Conservation (phyloP, 164 flowering plant species). For the Magnolia officinalis region DNA sequence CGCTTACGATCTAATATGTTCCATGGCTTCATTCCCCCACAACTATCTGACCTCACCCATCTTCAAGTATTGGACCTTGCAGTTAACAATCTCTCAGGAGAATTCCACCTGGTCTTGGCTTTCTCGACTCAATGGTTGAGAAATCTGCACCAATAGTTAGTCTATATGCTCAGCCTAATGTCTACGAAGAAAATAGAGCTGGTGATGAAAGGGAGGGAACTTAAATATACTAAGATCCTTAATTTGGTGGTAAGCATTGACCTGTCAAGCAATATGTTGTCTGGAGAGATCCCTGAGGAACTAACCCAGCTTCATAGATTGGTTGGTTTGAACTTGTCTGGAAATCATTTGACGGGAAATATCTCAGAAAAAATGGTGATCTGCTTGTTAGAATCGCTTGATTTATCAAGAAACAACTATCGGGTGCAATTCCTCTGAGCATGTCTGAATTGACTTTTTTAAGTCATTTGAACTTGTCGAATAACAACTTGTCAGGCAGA, state of each 20-base stretch:
- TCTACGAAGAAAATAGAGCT: background rate
- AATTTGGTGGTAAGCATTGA: conserved; percentile 7
- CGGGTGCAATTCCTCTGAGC: conserved; percentile 16
- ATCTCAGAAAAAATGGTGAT: conserved; percentile 11
- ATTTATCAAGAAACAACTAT: conserved; percentile 19
- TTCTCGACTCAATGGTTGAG: conserved; percentile 12
- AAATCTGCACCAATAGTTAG: background rate
- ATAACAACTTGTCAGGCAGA: conserved; percentile 19
- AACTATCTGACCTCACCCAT: background rate
- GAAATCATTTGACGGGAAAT: conserved; percentile 2
- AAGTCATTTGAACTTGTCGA: conserved; percentile 21
- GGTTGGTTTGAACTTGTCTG: conserved; percentile 8
- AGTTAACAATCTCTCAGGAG: conserved; percentile 9
- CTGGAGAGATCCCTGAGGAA: conserved; percentile 8
- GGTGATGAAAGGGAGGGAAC: conserved; percentile 7
- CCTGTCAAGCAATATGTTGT: conserved; percentile 15
- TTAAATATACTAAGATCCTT: conserved; percentile 1
- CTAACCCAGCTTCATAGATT: conserved; percentile 9
- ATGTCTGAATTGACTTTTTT: conserved; percentile 6
- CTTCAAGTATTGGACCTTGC: conserved; percentile 16
- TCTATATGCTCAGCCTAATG: no score
- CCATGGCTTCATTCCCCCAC: background rate
- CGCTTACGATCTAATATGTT: background rate
- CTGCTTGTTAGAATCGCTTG: conserved; percentile 16
- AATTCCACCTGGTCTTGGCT: conserved; percentile 22